These are phyloP conservation scores for Chrysosporium keratinophilum DNA, from an alignment of 2,329 filamentous ascomycete genomes.

Conservation along the genomic window DNA sequence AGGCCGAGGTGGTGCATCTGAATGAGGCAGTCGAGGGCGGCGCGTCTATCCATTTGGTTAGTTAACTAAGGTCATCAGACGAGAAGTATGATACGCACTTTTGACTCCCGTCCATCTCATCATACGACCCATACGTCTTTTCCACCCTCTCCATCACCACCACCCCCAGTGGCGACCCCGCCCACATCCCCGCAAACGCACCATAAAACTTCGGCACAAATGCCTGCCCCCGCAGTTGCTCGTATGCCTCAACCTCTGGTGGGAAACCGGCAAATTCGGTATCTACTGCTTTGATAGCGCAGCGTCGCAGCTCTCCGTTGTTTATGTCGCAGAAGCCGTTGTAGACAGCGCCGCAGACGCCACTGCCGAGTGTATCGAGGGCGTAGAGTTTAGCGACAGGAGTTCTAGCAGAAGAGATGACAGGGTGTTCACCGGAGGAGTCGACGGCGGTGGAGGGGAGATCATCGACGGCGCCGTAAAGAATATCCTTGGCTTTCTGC, in stretches of 20 bases:
- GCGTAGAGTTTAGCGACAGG: not conserved
- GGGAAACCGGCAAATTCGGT: not conserved
- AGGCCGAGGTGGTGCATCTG: not conserved
- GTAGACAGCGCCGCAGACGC: not conserved
- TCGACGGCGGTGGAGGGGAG: not conserved
- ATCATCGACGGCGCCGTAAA: no score
- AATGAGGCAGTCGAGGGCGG: not conserved
- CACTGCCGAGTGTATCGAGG: not conserved
- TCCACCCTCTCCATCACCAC: not conserved
- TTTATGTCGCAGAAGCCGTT: not conserved
- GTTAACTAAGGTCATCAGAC: no score
- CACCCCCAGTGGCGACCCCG: not conserved
- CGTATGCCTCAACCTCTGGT: not conserved
- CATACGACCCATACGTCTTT: not conserved
- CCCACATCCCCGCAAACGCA: not conserved
- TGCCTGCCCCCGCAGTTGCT: not conserved
- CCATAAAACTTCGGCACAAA: not conserved
- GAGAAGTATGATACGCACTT: no score
- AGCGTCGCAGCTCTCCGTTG: no score
- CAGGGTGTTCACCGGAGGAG: not conserved
- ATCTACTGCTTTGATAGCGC: not conserved
- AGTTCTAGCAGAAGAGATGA: no score
- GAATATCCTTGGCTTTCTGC: no score
- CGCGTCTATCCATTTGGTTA: no score
- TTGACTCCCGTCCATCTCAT: not conserved